Evolutionary conservation across 2,329 filamentous ascomycete species (phyloP).

Genomic region (Epichloe glyceriae): DNA sequence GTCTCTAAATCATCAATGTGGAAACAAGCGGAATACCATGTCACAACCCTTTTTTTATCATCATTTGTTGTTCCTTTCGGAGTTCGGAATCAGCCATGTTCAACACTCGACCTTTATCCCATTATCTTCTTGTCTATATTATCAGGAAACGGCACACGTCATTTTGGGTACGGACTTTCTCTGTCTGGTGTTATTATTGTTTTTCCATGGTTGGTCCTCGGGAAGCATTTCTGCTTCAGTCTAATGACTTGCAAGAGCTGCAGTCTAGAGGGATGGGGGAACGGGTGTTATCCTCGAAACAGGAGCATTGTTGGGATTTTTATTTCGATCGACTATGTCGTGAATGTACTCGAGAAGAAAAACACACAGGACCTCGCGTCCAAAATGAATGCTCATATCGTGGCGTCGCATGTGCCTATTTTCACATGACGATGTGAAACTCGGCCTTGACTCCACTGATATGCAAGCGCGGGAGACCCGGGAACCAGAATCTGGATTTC

Average conservation of each 20-base stretch:
- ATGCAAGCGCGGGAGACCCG: not conserved
- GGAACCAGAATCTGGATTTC: not conserved
- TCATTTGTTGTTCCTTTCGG: not conserved
- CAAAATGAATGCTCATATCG: no score
- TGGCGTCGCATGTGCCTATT: not conserved
- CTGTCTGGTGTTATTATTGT: not conserved
- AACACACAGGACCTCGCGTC: no score
- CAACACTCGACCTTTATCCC: not conserved
- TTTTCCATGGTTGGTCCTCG: not conserved
- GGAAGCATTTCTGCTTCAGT: no score
- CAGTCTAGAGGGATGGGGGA: not conserved
- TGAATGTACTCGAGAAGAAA: no score
- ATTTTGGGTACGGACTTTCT: no score
- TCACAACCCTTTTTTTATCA: not conserved
- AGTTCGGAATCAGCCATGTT: not conserved
- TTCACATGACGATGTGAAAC: not conserved
- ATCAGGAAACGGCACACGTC: no score
- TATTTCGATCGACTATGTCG: no score
- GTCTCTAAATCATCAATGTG: no score
- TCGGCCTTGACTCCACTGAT: not conserved
- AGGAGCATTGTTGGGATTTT: no score
- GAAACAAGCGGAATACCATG: not conserved
- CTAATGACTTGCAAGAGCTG: conserved; percentile 5
- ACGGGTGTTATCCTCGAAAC: no score
- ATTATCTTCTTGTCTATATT: no score